These are phyloP conservation scores for Penicillium samsonianum DNA, from an alignment of 495 filamentous ascomycete species.

Conservation along the genomic window DNA sequence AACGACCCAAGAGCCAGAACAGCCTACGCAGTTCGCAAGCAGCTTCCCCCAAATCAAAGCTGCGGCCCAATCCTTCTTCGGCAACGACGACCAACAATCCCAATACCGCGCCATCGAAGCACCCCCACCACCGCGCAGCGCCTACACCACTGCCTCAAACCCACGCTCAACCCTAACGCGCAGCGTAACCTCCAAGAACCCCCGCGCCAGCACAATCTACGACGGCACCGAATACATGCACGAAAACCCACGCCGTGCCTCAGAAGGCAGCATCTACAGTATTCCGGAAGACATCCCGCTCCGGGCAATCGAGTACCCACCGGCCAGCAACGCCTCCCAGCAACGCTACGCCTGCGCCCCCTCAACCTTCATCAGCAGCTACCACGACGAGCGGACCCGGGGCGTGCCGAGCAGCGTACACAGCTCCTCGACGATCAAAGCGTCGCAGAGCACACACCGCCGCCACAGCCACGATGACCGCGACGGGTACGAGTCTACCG, in stretches of 20 bases:
- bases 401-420: conserved; percentile 34
- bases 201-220: conserved; percentile 46
- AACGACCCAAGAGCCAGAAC: conserved; percentile 14
- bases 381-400: conserved; percentile 37
- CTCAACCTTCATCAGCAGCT: conserved; percentile 46
- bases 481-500: conserved; percentile 16
- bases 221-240: conserved; percentile 41
- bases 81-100: conserved; percentile 26
- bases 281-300: conserved; percentile 38
- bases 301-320: conserved; percentile 48
- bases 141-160: conserved; percentile 37
- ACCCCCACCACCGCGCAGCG: conserved; percentile 40
- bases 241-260: conserved; percentile 41
- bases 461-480: conserved; percentile 23
- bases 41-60: conserved; percentile 35
- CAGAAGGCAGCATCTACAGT: conserved; percentile 41
- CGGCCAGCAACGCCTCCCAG: conserved; percentile 27
- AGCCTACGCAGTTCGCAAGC: conserved; percentile 28
- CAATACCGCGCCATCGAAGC: conserved; percentile 45
- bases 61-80: conserved; percentile 22
- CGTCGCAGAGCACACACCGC: conserved; percentile 33
- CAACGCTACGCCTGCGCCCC: conserved; percentile 34
- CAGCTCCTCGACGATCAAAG: conserved; percentile 48
- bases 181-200: conserved; percentile 42
- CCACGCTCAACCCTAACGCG: conserved; percentile 35